Base-by-base conservation (phyloP, 1,139 yeast species). In the Pichia norvegensis region DNA sequence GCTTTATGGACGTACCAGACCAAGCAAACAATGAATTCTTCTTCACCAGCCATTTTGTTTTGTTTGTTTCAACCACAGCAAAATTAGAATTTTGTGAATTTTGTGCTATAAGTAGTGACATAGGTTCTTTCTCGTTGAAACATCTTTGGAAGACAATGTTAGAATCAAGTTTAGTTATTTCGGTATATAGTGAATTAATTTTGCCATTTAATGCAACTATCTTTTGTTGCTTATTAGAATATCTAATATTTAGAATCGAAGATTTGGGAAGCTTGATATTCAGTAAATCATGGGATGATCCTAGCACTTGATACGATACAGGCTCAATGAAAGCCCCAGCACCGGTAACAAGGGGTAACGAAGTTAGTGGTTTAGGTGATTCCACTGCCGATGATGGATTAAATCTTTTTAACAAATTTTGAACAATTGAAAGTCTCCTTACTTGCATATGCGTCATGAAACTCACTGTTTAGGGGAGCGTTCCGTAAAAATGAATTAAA, bases 201-300 rank as follows among this genome's bases (percentile, higher is more conserved):
- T 66, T 61, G 2, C 78, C 78, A 57, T 68, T 73, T 39, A 72
- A 59, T 4, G 75, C 79, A 10, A 74, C 62, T 17, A 76, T 59
- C 14, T 73, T 65, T 19, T 73, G 72, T 29, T 72, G 59, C 6
- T 70, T 64, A 21, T 73, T 67, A 43, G 57, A 55, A 44, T 57
- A 61, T 29, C 67, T 54, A 19, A 64, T 45, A 51, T 67, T 73
- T 23, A 77, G 54, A 4, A 71, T 63, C 4, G 76, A 62, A 2
- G 78, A 73, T 6, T 77, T 67, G 4, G 81, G 81, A 9, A 76
- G 55, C 27, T 72, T 65, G 38, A 76, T 64, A 43, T 68, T 70
- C 38, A 76, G 55, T 47, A 76, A 49, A 9, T 73, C 66, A 5
- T 70, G 62, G 1, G 72, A 69, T 22, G 64, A 62, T 2, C 78